phyloP scores from a whole-genome alignment of 2,329 filamentous ascomycete species.

The Furcasterigmium sp. region DNA sequence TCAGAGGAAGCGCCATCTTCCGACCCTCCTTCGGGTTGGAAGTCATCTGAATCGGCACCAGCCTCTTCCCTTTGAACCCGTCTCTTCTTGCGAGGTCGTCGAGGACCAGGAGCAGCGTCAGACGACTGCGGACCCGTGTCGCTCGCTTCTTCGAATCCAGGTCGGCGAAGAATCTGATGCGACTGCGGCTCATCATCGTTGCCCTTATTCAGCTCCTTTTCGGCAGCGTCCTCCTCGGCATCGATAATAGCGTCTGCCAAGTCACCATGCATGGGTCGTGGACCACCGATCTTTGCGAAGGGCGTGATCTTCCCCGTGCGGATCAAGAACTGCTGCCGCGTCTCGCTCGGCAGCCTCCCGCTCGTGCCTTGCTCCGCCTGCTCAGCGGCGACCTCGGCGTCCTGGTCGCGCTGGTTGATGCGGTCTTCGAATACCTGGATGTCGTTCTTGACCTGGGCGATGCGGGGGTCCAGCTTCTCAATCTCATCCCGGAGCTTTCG shows the following conservation, averaged over 20 bases:
- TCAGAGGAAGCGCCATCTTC: too few relatives aligned
- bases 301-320: slow-evolving; percentile 97
- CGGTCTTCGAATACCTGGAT: slow-evolving; percentile 74
- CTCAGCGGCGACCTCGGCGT: slow-evolving; percentile 37
- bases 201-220: slow-evolving; percentile 34
- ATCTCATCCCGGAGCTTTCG: slow-evolving; percentile 46
- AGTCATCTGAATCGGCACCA: slow-evolving; percentile 35
- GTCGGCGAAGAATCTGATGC: slow-evolving; percentile 67
- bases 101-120: slow-evolving; percentile 48
- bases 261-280: slow-evolving; percentile 59
- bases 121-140: slow-evolving; percentile 14
- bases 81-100: slow-evolving; percentile 54
- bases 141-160: slow-evolving; percentile 60
- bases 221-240: slow-evolving; percentile 68
- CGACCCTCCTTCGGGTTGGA: slow-evolving; percentile 26
- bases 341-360: slow-evolving; percentile 70
- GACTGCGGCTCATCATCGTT: slow-evolving; percentile 50
- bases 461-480: slow-evolving; percentile 57
- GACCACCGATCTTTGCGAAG: slow-evolving; percentile 72
- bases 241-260: slow-evolving; percentile 75
- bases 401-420: slow-evolving; percentile 67
- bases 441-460: slow-evolving; percentile 63
- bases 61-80: slow-evolving; percentile 27
- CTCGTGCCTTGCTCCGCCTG: slow-evolving; percentile 41
- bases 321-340: slow-evolving; percentile 82